phyloP scores from a whole-genome alignment of 2,329 filamentous ascomycete genomes.

The Sporothrix sp. region DNA sequence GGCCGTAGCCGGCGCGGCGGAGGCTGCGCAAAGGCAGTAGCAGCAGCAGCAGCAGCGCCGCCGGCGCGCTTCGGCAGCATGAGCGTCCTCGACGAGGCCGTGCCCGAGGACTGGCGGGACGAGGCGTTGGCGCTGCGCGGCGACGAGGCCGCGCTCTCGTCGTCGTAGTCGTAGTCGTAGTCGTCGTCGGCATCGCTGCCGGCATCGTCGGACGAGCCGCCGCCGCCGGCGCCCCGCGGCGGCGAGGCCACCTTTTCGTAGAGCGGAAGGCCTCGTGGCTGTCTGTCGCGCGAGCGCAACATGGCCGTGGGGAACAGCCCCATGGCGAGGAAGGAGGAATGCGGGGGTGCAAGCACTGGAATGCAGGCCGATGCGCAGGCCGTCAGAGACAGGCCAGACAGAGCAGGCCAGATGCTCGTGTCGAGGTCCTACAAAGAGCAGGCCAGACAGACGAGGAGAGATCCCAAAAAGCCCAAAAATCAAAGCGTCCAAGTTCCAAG shows the following conservation, averaged over 20 bases:
- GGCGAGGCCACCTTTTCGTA: conserved; percentile 36
- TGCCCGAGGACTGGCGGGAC: conserved; percentile 37
- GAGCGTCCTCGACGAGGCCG: conserved; percentile 32
- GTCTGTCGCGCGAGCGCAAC: conserved; percentile 37
- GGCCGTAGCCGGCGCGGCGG: conserved; percentile 14
- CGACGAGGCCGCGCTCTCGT: conserved; percentile 26
- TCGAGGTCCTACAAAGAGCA: neutral
- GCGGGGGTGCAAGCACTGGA: neutral
- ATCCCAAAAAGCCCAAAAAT: neutral
- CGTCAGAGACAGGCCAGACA: no score
- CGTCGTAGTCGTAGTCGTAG: conserved; percentile 27
- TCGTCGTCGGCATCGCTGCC: conserved; percentile 19
- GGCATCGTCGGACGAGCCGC: conserved; percentile 37
- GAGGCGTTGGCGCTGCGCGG: conserved; percentile 40
- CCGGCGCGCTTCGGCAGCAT: conserved; percentile 34
- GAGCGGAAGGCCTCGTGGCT: conserved; percentile 34
- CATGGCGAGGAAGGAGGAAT: conserved; percentile 28
- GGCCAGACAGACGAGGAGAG: neutral
- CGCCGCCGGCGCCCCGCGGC: conserved; percentile 32
- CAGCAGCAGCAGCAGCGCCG: conserved; percentile 21
- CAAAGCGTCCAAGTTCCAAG: no score
- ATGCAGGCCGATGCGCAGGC: no score
- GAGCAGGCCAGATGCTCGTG: neutral
- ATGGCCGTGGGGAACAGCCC: conserved; percentile 31
- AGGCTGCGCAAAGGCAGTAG: conserved; percentile 12